Conservation (phyloP, 176 grass and related monocot genomes). For the Leersia perrieri region DNA sequence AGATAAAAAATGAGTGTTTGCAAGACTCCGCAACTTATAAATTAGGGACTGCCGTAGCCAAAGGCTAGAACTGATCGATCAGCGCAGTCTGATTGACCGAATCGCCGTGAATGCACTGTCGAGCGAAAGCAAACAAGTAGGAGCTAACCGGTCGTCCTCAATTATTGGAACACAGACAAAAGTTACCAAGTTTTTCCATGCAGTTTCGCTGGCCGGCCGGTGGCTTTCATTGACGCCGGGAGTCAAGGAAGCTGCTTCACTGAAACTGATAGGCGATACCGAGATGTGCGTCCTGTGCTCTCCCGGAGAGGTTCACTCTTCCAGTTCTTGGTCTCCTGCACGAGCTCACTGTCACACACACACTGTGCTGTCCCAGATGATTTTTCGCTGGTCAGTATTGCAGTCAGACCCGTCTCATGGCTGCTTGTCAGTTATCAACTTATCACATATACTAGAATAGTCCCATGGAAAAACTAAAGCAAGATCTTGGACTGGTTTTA, state of each 20-base stretch:
- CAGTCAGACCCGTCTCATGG: slow-evolving; percentile 25
- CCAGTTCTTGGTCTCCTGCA: neutral
- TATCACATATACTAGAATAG: too few relatives aligned
- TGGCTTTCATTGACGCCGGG: slow-evolving; percentile 35
- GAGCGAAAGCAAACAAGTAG: neutral
- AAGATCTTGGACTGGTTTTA: neutral
- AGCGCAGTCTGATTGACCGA: neutral
- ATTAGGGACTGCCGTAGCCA: neutral
- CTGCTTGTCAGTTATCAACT: neutral
- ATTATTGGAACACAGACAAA: neutral
- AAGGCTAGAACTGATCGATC: neutral
- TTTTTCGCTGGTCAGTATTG: neutral
- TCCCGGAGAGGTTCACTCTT: neutral
- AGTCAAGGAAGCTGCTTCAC: neutral
- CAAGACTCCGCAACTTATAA: neutral
- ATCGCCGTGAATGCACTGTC: neutral
- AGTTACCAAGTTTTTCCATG: slow-evolving; percentile 16
- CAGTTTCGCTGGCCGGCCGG: neutral
- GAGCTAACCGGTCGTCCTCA: neutral
- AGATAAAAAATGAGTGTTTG: neutral
- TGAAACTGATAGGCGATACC: neutral
- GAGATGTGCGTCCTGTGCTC: neutral
- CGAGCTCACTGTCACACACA: slow-evolving; percentile 6
- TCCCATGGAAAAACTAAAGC: neutral
- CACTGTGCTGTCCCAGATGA: neutral